phyloP scores from a whole-genome alignment of 768 basidiomycete species.

The Hypholoma sublateritium region DNA sequence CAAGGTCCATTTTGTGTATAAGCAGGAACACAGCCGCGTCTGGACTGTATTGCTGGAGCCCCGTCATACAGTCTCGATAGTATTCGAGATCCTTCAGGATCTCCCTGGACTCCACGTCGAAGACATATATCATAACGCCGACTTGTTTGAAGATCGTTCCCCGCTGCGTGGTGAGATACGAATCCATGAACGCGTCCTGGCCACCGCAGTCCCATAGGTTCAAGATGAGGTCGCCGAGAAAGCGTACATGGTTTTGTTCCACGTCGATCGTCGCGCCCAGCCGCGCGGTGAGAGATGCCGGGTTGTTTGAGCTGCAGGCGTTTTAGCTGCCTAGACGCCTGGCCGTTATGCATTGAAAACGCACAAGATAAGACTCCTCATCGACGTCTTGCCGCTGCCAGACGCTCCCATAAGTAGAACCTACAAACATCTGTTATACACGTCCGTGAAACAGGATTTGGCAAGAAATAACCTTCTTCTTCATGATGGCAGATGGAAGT shows the following conservation, averaged over 20 bases:
- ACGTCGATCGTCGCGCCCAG: slow-evolving; percentile 98
- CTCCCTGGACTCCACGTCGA: slow-evolving; percentile 89
- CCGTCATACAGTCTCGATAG: slow-evolving; percentile 88
- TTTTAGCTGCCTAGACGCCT: slow-evolving; percentile 12
- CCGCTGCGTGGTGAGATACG: slow-evolving; percentile 89
- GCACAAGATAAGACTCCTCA: slow-evolving; percentile 99
- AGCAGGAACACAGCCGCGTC: slow-evolving; percentile 87
- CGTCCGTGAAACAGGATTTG: slow-evolving; percentile 12
- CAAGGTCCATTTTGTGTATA: slow-evolving; percentile 98
- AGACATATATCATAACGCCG: slow-evolving; percentile 97
- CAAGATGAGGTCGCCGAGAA: slow-evolving; percentile 93
- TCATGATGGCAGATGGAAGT: slow-evolving; percentile 38
- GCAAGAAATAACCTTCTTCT: slow-evolving; percentile 53
- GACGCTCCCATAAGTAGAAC: slow-evolving; percentile 98
- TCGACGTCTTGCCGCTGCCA: slow-evolving; percentile 93
- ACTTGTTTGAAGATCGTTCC: slow-evolving; percentile 97
- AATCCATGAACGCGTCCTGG: slow-evolving; percentile 97
- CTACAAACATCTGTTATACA: slow-evolving; percentile 40
- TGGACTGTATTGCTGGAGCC: slow-evolving; percentile 74
- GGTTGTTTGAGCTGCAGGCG: slow-evolving; percentile 81
- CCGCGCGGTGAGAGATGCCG: slow-evolving; percentile 86
- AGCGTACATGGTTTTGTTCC: slow-evolving; percentile 95
- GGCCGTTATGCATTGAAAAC: slow-evolving; percentile 27
- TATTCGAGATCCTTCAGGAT: slow-evolving; percentile 86
- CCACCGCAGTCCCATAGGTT: slow-evolving; percentile 99